These are phyloP conservation scores for Penicillium lagena DNA, from an alignment of 495 filamentous ascomycete species.

Conservation along the genomic window DNA sequence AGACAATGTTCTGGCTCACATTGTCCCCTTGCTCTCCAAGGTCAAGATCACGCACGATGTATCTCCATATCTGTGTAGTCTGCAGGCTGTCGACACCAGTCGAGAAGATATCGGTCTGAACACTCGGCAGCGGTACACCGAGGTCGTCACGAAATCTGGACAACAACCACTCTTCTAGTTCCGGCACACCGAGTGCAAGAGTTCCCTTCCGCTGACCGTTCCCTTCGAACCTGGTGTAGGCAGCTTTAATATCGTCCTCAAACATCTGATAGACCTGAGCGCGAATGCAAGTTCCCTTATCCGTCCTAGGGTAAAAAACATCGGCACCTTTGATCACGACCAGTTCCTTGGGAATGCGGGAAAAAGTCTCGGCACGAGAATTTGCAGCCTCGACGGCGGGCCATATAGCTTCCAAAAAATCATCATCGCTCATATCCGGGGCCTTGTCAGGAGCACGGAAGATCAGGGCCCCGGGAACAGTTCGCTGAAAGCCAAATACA, in stretches of 20 bases:
- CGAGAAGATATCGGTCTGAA: conserved; percentile 45
- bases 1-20: conserved; percentile 41
- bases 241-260: conserved; percentile 37
- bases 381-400: conserved; percentile 44
- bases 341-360: conserved; percentile 46
- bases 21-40: conserved; percentile 17
- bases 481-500: conserved; percentile 32
- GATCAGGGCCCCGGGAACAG: conserved; percentile 38
- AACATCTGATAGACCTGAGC: conserved; percentile 47
- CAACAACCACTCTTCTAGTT: conserved; percentile 21
- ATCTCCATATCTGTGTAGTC: conserved; percentile 40
- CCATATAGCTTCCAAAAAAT: conserved; percentile 46
- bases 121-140: conserved; percentile 11
- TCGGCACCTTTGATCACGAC: conserved; percentile 39
- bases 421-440: conserved; percentile 29
- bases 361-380: conserved; percentile 42
- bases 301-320: conserved; percentile 42
- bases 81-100: conserved; percentile 51
- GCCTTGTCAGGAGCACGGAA: conserved; percentile 35
- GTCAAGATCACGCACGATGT: conserved; percentile 26
- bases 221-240: conserved; percentile 31
- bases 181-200: conserved; percentile 9
- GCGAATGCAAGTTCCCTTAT: conserved; percentile 53
- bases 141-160: conserved; percentile 18
- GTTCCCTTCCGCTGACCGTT: conserved; percentile 12